phyloP scores from a whole-genome alignment of 2,329 filamentous ascomycete species.

The Penicillium polonicum region DNA sequence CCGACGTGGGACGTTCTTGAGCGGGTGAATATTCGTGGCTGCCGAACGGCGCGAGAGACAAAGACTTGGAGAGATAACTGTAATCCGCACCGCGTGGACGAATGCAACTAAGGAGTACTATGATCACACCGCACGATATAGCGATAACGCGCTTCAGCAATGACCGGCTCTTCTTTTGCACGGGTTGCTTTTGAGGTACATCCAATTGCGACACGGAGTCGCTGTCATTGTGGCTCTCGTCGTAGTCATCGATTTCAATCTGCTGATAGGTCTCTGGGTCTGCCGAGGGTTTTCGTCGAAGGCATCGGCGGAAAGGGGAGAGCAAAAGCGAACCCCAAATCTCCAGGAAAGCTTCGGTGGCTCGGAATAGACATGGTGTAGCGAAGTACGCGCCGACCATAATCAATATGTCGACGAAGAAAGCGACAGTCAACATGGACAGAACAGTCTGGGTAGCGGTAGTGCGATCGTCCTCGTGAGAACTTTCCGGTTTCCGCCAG shows the following conservation, averaged over 20 bases:
- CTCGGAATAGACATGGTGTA: conserved; percentile 11
- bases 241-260: conserved; percentile 20
- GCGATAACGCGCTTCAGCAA: conserved; percentile 9
- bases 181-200: neutral
- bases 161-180: neutral
- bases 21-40: neutral
- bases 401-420: conserved; percentile 14
- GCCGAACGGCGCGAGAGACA: conserved; percentile 20
- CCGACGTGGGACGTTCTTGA: neutral
- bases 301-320: neutral
- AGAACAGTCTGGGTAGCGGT: conserved; percentile 11
- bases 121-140: conserved; percentile 2
- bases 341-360: conserved; percentile 7
- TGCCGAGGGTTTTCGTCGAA: neutral
- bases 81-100: conserved; percentile 18
- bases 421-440: conserved; percentile 13
- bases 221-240: conserved; percentile 9
- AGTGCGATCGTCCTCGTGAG: conserved; percentile 10
- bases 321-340: conserved; percentile 14
- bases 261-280: conserved; percentile 21
- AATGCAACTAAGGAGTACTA: conserved; percentile 12
- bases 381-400: conserved; percentile 14
- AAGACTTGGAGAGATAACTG: conserved; percentile 18
- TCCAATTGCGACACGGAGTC: conserved; percentile 15
- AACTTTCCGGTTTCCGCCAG: conserved; percentile 19